Percentiles rank a stretch among this genome's conserved stretches.
These are phyloP conservation scores for Bothriochloa decipiens DNA, from an alignment of 176 grass and related monocot genomes.

Conservation along the genomic window DNA sequence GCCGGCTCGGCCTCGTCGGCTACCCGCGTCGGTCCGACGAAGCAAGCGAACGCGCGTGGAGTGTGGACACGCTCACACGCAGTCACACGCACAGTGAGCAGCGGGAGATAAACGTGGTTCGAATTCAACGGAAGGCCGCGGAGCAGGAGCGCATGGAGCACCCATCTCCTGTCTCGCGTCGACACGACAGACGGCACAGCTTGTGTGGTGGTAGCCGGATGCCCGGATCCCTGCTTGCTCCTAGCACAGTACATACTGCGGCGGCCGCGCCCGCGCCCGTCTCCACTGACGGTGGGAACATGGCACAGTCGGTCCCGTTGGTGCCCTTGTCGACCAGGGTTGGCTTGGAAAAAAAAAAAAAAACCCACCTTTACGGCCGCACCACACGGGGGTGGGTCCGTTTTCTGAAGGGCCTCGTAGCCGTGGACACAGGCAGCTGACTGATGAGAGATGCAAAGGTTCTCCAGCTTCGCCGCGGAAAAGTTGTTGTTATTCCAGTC, in stretches of 20 bases:
- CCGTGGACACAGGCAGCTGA: neutral
- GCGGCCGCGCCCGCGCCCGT: neutral
- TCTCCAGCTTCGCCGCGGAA: too few species aligned
- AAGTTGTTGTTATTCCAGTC: neutral
- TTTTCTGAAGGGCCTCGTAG: neutral
- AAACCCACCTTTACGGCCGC: too few species aligned
- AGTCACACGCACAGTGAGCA: neutral
- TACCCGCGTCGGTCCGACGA: neutral
- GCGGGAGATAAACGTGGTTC: neutral
- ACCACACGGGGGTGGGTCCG: neutral
- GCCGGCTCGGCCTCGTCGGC: neutral
- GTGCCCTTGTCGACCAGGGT: neutral
- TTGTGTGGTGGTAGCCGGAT: neutral
- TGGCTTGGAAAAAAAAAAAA: neutral
- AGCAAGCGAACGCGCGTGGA: conserved; percentile 5
- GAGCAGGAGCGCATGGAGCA: neutral
- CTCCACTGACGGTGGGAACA: neutral
- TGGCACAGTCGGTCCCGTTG: neutral
- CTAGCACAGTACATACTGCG: neutral
- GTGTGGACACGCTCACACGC: neutral
- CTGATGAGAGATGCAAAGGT: too few species aligned
- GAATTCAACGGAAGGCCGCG: neutral
- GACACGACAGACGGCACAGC: neutral
- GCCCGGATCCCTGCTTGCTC: neutral
- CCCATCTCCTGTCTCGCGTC: neutral